Evolutionary conservation across 2,329 filamentous ascomycete genomes (phyloP).

Genomic region (Sporothrix humicola): DNA sequence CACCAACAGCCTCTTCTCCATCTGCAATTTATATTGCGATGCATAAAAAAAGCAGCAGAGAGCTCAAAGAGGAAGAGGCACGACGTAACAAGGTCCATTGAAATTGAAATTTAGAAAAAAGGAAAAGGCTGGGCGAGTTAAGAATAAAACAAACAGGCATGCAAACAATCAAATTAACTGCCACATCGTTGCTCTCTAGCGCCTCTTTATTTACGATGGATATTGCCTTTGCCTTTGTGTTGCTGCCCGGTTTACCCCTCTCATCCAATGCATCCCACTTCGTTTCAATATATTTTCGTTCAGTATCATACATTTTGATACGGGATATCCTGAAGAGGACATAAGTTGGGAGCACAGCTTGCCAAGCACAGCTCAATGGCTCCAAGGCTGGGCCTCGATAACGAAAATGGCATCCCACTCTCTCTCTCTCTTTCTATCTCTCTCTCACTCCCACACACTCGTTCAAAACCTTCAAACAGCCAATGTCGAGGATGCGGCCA

Average conservation of each 20-base stretch:
- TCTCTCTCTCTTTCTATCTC: background rate
- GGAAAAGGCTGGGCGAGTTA: background rate
- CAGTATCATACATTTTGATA: background rate
- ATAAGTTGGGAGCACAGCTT: background rate
- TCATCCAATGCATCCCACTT: background rate
- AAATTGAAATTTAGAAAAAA: background rate
- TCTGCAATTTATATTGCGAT: conserved; percentile 14
- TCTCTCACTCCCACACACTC: background rate
- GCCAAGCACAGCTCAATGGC: conserved; percentile 5
- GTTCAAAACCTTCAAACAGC: background rate
- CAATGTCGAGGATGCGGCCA: conserved; percentile 21
- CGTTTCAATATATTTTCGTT: too few species aligned
- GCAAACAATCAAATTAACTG: background rate
- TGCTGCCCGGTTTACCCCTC: conserved; percentile 11
- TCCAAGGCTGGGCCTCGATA: background rate
- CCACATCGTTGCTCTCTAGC: background rate
- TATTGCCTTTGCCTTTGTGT: background rate
- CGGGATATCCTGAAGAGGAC: background rate
- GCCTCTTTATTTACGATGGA: too few species aligned
- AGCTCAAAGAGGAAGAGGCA: conserved; percentile 17
- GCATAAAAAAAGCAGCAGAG: conserved; percentile 1
- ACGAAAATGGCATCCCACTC: background rate
- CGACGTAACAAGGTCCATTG: background rate
- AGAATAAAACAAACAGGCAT: background rate
- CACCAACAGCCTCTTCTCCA: background rate